Conservation (phyloP, 2,329 filamentous ascomycete species). For the Furcasterigmium sp. region DNA sequence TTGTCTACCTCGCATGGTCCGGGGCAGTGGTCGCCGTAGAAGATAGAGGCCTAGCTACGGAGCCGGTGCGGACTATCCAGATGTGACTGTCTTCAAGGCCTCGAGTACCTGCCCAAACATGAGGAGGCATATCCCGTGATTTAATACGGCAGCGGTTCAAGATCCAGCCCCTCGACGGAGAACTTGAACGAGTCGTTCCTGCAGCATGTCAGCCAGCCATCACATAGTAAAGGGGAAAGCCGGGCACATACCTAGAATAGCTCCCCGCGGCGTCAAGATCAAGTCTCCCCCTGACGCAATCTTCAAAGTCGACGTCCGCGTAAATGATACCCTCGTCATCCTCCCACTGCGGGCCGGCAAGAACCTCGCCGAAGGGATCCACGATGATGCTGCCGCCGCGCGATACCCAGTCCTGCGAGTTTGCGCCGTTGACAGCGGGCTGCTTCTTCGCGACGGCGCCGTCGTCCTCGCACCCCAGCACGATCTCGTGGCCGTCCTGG, state of each 20-base stretch:
- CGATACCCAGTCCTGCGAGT: conserved; percentile 46
- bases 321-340: conserved; percentile 62
- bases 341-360: conserved; percentile 82
- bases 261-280: conserved; percentile 82
- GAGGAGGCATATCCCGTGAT: no score
- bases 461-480: conserved; percentile 29
- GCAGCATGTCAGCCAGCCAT: conserved; percentile 4
- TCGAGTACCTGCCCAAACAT: no score
- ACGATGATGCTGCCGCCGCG: conserved; percentile 81
- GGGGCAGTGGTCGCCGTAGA: no score
- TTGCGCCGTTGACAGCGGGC: conserved; percentile 2
- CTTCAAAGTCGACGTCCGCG: conserved; percentile 78
- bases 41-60: no score
- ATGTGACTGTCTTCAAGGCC: no score
- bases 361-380: conserved; percentile 70
- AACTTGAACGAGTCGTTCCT: conserved; percentile 59
- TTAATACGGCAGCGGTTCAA: conserved; percentile 52
- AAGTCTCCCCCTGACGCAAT: conserved; percentile 75
- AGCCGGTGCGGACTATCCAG: no score
- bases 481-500: conserved; percentile 52
- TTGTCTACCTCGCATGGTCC: no score
- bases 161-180: conserved; percentile 51
- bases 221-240: neutral
- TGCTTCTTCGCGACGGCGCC: conserved; percentile 1
- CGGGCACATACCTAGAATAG: conserved; percentile 63